Base-by-base conservation (phyloP, 805 yeast species). In the Cyberlindnera mrakii region DNA sequence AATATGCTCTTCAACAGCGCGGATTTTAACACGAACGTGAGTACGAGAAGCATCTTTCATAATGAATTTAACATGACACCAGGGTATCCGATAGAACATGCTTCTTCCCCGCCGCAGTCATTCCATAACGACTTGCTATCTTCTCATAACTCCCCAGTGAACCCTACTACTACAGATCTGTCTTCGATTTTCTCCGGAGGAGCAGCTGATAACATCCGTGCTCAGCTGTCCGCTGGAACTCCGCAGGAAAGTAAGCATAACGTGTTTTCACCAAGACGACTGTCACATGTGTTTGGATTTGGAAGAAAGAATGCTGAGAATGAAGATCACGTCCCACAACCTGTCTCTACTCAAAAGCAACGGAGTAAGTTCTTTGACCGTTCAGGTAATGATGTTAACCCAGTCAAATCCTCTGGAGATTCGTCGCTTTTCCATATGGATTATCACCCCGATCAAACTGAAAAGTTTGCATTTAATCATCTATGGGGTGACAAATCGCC, bases 211-310 rank as follows among this genome's bases (percentile, higher is more conserved):
- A 44, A 38, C 6, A 11, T 47, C 10, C 39, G 29, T 32, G 30
- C 41, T 5, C 41, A 31, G 10, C 14, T 39, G 20, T 23, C 27
- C 11, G 15, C 23, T 9, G 17, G 23, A 33, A 33, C 14, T 36
- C 30, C 33, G 30, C 40, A 10, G 9, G 27, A 35, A 15, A 18
- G 44, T 4, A 43, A 46, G 30, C 45, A 43, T 19, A 50, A 47
- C 33, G 43, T 45, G 27, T 46, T 61, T 35, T 59, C 65, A 9
- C 63, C 64, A 33, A 59, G 60, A 46, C 54, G 62, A 32, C 50
- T 62, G 35, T 60, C 65, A 1, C 55, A 46, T 42, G 62, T 56
- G 3, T 54, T 62, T 37, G 46, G 52, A 2, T 62, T 62, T 40
- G 61, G 61, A 17, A 56, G 44, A 36, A 57, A 52, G 39, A 45